Percentiles rank a stretch among this genome's conserved stretches.
These are phyloP conservation scores for Leccinum variicolor DNA, from an alignment of 768 basidiomycete species.

Conservation along the genomic window DNA sequence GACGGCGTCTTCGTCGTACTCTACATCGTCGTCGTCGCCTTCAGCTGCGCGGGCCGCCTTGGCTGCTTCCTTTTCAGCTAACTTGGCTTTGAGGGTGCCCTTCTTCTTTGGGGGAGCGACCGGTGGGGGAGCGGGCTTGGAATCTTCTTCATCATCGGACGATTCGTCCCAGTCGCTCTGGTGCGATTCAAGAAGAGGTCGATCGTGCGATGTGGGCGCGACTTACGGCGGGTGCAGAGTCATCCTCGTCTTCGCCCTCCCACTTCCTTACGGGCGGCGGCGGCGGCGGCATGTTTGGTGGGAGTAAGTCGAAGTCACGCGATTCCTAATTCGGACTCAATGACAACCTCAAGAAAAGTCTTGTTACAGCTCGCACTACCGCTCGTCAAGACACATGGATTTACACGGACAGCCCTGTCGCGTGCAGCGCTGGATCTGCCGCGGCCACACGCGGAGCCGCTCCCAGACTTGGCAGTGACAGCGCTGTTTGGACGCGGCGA, in stretches of 20 bases:
- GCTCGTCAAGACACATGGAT: constrained; percentile 64
- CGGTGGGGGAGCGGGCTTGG: constrained; percentile 41
- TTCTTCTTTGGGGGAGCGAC: constrained; percentile 85
- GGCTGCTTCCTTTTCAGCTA: constrained; percentile 87
- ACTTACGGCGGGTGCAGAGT: constrained; percentile 70
- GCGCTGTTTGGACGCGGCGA: constrained; percentile 73
- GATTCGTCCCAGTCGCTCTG: constrained; percentile 97
- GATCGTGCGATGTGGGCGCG: background rate
- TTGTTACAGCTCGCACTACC: constrained; percentile 62
- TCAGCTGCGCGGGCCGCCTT: constrained; percentile 50
- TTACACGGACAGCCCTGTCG: constrained; percentile 68
- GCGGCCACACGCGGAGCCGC: constrained; percentile 50
- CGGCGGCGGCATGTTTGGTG: constrained; percentile 3
- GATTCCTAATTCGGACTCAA: background rate
- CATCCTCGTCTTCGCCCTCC: constrained; percentile 91
- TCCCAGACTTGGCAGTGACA: constrained; percentile 67
- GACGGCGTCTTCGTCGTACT: constrained; percentile 71
- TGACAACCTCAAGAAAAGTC: constrained; percentile 19
- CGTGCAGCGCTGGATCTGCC: constrained; percentile 57
- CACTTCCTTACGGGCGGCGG: constrained; percentile 54
- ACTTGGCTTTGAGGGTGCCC: constrained; percentile 84
- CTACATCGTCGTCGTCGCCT: constrained; percentile 35
- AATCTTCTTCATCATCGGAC: constrained; percentile 68
- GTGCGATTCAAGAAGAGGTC: background rate
- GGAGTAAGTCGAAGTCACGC: background rate